These are phyloP conservation scores for Vitis hybrid DNA, from an alignment of 177 flowering plant species.

Conservation along the genomic window DNA sequence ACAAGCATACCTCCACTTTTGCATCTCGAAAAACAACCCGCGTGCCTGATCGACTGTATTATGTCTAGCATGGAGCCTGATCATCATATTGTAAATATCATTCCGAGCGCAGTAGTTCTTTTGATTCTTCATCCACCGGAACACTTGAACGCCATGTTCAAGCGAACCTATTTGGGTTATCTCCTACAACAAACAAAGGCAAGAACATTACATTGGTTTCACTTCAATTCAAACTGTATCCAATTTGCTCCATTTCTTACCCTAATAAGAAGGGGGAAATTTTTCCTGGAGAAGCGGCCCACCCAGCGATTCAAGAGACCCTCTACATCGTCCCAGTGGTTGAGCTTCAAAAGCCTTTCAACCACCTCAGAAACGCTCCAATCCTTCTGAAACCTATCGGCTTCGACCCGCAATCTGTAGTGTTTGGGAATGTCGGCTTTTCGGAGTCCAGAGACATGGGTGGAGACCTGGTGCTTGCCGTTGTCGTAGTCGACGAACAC, in stretches of 20 bases:
- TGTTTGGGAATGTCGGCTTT: conserved; percentile 56
- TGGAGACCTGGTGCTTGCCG: conserved; percentile 52
- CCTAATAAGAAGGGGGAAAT: conserved; percentile 77
- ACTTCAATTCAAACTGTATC: not conserved
- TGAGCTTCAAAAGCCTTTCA: conserved; percentile 43
- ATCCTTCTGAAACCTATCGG: conserved; percentile 73
- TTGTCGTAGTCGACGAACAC: conserved; percentile 76
- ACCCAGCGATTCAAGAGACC: conserved; percentile 82
- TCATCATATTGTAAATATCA: conserved; percentile 97
- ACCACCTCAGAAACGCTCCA: conserved; percentile 84
- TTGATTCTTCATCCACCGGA: conserved; percentile 88
- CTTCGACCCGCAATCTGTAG: conserved; percentile 51
- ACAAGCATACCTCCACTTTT: conserved; percentile 78
- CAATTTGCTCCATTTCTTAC: conserved; percentile 28
- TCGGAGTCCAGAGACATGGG: conserved; percentile 53
- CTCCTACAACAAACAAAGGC: conserved; percentile 48
- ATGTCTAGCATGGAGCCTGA: conserved; percentile 88
- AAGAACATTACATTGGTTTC: not conserved
- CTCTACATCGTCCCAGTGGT: conserved; percentile 63
- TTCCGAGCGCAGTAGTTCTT: conserved; percentile 82
- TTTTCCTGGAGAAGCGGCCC: conserved; percentile 84
- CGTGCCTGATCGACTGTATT: conserved; percentile 83
- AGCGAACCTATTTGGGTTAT: conserved; percentile 65
- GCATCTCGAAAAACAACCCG: conserved; percentile 96
- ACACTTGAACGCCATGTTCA: conserved; percentile 70